Base-by-base conservation (phyloP, 108 stramenopile genomes). In the Conticribra weissflogii region DNA sequence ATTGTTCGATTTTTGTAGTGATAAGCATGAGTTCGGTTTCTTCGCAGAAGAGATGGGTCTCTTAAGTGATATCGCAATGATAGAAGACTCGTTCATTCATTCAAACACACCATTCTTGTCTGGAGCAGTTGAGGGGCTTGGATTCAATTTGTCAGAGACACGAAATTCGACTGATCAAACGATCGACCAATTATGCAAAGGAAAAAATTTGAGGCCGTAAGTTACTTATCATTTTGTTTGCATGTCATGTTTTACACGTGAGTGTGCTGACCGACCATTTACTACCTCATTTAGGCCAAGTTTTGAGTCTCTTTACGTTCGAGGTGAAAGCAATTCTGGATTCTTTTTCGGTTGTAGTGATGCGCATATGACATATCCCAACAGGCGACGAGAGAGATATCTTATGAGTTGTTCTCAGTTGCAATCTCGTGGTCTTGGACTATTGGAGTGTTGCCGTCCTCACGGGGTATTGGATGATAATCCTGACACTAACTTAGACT, bases 51-150 rank as follows among this genome's bases (percentile, higher is more conserved):
- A 71, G 0, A 58, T 79, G 3, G 59, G 59, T 32, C 25, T 64
- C 16, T 44, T 74, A 19, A 94, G 92, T 52, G 89, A 89, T 81
- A 83, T 85, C 2, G 75, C 85, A 9, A 64, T 85, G 4, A 59
- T 94, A 18, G 88, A 89, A 55, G 85, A 88, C 27, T 31, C 68
- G 32, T 63, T 81, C 33, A 32, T 60, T 8, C 28, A 44, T 4
- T 34, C 62, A 3, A 78, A 76, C 22, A 18, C 81, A 18, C 89
- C 89, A 3, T 79, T 44, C 15, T 54, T 90, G 18, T 68, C 85
- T 50, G 92, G 92, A 27, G 80, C 92, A 7, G 74, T 74, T 16
- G 74, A 68, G 31, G 92, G 92, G n/a, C 86, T 90, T 76, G 87
- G 82, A 1, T 75, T 59, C 23, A 60, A 90, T 32, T 34, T 63